Base-by-base conservation (phyloP, 805 yeast species). In the Kluyveromyces wickerhamii region DNA sequence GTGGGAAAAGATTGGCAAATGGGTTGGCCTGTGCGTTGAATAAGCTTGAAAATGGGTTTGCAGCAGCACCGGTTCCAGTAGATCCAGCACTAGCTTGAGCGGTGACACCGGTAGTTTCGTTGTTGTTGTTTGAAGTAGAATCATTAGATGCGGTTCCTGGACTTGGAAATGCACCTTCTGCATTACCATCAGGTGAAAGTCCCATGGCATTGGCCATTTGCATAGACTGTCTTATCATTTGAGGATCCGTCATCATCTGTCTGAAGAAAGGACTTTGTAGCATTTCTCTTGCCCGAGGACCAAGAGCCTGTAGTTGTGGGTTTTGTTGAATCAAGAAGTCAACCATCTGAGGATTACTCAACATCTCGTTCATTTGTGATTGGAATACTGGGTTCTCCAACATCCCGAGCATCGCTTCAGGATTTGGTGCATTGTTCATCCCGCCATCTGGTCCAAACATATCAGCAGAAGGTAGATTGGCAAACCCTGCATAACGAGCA, bases 361-460 rank as follows among this genome's bases (percentile, higher is more conserved):
- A 66, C 81, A 84, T 74, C 32, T 81, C 77, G 53, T 80, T 76
- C 84, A 89, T 74, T 40, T 79, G 70, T 54, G 87, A 87, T 54
- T 79, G 88, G 48, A 84, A 72, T 62, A 74, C 67, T 26, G 97
- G 98, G 45, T 74, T 73, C 13, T 76, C 78, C 79, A 92, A 68
- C 82, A 85, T 75, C 36, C 69, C 66, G 22, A 74, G 65, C 60
- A 89, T 54, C 42, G 83, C 87, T 33, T 80, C 88, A 31, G 84
- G 81, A 47, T 75, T 77, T 9, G 94, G 88, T 27, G 78, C 78
- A 20, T 48, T 29, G 22, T 43, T 51, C 84, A 81, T 74, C 12
- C 96, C 97, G 26, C 94, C 95, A 57, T 88, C 96, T 18, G 95
- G 88, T 1, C 96, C 96, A 63, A 89, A 87, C 81, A 85, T 72